These are phyloP conservation scores for Tremellales sp. DNA, from an alignment of 1,284 basidiomycete species.

Conservation along the genomic window DNA sequence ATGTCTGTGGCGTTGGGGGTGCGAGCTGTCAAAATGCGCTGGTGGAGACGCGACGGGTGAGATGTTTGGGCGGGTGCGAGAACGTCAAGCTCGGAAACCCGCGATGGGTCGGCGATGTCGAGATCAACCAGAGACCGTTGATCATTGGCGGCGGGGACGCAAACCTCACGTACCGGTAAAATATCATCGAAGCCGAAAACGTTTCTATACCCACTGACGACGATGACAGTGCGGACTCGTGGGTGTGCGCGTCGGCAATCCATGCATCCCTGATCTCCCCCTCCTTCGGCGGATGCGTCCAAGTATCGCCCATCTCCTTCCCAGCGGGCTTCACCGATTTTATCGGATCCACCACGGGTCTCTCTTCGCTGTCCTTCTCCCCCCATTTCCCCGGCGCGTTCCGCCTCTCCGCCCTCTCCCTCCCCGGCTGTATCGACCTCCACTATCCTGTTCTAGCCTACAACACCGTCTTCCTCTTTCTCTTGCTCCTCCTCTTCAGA, in stretches of 20 bases:
- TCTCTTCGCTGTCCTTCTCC: constrained; percentile 26
- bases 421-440: constrained; percentile 34
- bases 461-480: constrained; percentile 35
- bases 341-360: constrained; percentile 13
- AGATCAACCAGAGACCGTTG: constrained; percentile 30
- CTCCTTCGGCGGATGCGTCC: constrained; percentile 35
- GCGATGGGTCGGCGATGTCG: constrained; percentile 33
- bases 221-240: constrained; percentile 38
- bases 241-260: constrained; percentile 41
- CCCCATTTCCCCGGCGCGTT: constrained; percentile 36
- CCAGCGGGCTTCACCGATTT: constrained; percentile 17
- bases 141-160: constrained; percentile 38
- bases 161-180: constrained; percentile 30
- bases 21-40: constrained; percentile 23
- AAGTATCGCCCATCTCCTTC: constrained; percentile 23
- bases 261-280: constrained; percentile 31
- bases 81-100: constrained; percentile 35
- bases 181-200: not conserved
- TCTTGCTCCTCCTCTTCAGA: constrained; percentile 29
- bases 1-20: constrained; percentile 37
- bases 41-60: constrained; percentile 12
- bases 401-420: not conserved
- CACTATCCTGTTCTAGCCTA: constrained; percentile 36
- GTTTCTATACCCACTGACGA: not conserved
- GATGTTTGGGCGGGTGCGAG: constrained; percentile 42